A percentile compares a stretch with the other conserved stretches of the same genome.
Conservation (phyloP, 2,329 filamentous ascomycete genomes). For the Pseudogymnoascus sp. region DNA sequence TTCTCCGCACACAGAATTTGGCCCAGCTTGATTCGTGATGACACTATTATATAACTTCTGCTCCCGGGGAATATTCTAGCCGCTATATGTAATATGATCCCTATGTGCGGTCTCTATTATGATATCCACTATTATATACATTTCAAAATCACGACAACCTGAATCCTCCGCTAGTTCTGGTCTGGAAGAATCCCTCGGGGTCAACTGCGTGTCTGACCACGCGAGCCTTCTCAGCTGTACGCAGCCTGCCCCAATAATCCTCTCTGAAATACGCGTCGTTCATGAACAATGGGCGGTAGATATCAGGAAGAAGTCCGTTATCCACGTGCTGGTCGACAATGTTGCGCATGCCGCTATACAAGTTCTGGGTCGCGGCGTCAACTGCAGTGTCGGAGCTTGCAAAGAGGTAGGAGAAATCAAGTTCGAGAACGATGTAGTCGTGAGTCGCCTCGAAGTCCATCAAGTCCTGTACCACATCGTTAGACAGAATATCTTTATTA, state of each 20-base stretch:
- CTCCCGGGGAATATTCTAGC: neutral
- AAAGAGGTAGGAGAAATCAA: conserved; percentile 21
- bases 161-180: conserved; percentile 20
- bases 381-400: conserved; percentile 2
- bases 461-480: conserved; percentile 14
- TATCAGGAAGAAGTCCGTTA: conserved; percentile 6
- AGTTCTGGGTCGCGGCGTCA: neutral
- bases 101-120: neutral
- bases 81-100: neutral
- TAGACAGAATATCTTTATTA: neutral
- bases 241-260: conserved; percentile 13
- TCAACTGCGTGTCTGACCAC: conserved; percentile 23
- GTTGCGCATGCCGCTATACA: conserved; percentile 8
- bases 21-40: neutral
- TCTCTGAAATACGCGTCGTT: conserved; percentile 24
- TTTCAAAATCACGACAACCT: conserved; percentile 17
- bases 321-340: neutral
- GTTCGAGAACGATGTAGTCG: conserved; percentile 25
- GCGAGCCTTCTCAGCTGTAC: conserved; percentile 2
- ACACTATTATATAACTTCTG: neutral
- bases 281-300: conserved; percentile 27
- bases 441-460: conserved; percentile 19
- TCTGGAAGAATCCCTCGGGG: conserved; percentile 21
- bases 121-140: neutral
- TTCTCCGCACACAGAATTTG: neutral